Conservation (phyloP, 257 asterid species). For the Solanum acaule region DNA sequence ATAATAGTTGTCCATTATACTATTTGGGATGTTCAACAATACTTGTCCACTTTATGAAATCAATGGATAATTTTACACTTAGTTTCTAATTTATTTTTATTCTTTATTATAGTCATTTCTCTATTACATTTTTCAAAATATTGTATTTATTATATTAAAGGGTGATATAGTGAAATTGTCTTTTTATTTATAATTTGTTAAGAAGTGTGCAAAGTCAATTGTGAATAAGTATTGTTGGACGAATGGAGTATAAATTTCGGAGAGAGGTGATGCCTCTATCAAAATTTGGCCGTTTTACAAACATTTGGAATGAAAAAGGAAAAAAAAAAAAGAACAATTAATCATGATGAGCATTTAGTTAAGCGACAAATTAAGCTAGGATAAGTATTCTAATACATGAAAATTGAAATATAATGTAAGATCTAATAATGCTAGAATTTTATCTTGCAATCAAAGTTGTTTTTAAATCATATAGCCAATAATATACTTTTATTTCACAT, state of each 20-base stretch:
- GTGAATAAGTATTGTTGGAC: too few relatives aligned
- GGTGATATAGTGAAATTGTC: too few relatives aligned
- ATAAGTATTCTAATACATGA: not conserved
- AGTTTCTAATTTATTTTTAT: too few relatives aligned
- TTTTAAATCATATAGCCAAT: not conserved
- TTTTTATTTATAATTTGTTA: too few relatives aligned
- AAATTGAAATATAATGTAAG: not conserved
- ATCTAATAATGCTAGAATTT: not conserved
- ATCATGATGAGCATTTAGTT: not conserved
- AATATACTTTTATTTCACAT: not conserved
- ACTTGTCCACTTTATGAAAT: too few relatives aligned
- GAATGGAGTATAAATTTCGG: not conserved
- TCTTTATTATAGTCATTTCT: too few relatives aligned
- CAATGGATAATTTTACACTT: too few relatives aligned
- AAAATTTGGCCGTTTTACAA: not conserved
- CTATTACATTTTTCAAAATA: too few relatives aligned
- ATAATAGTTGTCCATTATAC: too few relatives aligned
- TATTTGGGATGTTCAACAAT: too few relatives aligned
- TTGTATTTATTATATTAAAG: too few relatives aligned
- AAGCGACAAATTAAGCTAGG: not conserved
- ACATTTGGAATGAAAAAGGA: not conserved
- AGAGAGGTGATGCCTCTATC: not conserved
- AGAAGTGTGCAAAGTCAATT: too few relatives aligned
- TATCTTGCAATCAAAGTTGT: not conserved
- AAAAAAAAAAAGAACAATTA: not conserved